Evolutionary conservation across 371 early-diverging fungal species (phyloP), one percentile per base, ranked within the genome.

Genomic region (Mortierella sp.): DNA sequence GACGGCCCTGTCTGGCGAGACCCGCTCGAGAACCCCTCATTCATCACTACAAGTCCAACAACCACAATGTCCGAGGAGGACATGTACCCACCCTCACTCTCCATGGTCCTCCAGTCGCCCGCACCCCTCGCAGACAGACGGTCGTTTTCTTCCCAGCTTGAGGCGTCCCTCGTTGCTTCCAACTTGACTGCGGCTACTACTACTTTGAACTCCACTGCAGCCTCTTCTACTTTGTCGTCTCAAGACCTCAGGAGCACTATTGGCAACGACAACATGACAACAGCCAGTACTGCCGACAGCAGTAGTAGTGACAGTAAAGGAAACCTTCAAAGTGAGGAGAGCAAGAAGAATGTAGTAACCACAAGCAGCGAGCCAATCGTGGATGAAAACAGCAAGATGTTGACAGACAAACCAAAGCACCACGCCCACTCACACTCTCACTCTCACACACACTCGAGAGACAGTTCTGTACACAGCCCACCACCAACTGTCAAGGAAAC

Each of bases 401-500:
- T 34, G 68, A 68, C 42, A 38, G 68, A 68, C 1, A 68, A 21
- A 68, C 38, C 44, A 68, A 42, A 24, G 10, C 44, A 10, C 54
- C 73, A 24, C 52, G 38, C 75, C 71, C 26, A 34, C 52, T 21
- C 55, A 57, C 60, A 42, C 73, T 14, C 44, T 54, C 19, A 58
- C 38, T 55, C 55, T 19, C 44, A 44, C 7, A 55, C 71, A 0
- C 50, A 55, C n/a, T 84, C 84, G 5, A 73, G 80, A 26, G 48
- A 75, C 31, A 72, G 78, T 60, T 84, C 84, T 3, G 72, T 76
- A 38, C 74, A 78, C 52, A 75, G 52, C 55, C 16, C 73, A 31
- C 70, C 75, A 34, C 80, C 74, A 8, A 45, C 78, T 54, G 82
- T 93, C 47, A 91, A 92, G 11, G 95, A 96, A 77, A 95, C 96